A percentile compares a stretch with the other conserved stretches of the same genome.
Conservation (phyloP, 2,329 filamentous ascomycete species). For the Arachnomyces sp. region DNA sequence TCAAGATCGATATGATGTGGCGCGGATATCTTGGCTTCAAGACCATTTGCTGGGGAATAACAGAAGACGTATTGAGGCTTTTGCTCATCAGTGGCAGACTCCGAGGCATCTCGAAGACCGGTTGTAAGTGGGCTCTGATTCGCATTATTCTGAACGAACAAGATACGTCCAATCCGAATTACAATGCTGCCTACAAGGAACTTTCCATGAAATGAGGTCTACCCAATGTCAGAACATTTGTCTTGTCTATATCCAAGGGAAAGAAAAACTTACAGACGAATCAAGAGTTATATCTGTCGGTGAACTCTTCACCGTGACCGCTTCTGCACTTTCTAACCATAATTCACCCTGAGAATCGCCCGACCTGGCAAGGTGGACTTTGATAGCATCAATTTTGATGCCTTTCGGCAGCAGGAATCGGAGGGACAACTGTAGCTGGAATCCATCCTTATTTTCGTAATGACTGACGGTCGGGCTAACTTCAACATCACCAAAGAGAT, state of each 20-base stretch:
- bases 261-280: slow-evolving; percentile 32
- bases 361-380: slow-evolving; percentile 54
- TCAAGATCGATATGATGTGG: slow-evolving; percentile 71
- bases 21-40: slow-evolving; percentile 60
- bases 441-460: slow-evolving; percentile 64
- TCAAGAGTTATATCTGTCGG: slow-evolving; percentile 45
- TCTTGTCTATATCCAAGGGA: not conserved
- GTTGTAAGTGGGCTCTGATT: slow-evolving; percentile 23
- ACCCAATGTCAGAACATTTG: slow-evolving; percentile 4
- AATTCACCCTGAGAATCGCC: slow-evolving; percentile 54
- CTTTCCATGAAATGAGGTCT: slow-evolving; percentile 51
- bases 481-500: slow-evolving; percentile 65
- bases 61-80: slow-evolving; percentile 59
- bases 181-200: slow-evolving; percentile 69
- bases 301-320: slow-evolving; percentile 49
- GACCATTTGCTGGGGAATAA: slow-evolving; percentile 61
- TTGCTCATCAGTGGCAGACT: slow-evolving; percentile 34
- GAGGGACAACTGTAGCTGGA: slow-evolving; percentile 61
- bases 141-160: slow-evolving; percentile 27
- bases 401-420: slow-evolving; percentile 65
- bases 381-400: slow-evolving; percentile 58
- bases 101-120: slow-evolving; percentile 26
- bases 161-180: slow-evolving; percentile 40
- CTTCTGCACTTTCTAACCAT: slow-evolving; percentile 49
- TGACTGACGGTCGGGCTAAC: slow-evolving; percentile 64